Percentiles rank a stretch among this genome's conserved stretches.
Conservation (phyloP, 306 rosid genomes). For the Cajanus cajan region DNA sequence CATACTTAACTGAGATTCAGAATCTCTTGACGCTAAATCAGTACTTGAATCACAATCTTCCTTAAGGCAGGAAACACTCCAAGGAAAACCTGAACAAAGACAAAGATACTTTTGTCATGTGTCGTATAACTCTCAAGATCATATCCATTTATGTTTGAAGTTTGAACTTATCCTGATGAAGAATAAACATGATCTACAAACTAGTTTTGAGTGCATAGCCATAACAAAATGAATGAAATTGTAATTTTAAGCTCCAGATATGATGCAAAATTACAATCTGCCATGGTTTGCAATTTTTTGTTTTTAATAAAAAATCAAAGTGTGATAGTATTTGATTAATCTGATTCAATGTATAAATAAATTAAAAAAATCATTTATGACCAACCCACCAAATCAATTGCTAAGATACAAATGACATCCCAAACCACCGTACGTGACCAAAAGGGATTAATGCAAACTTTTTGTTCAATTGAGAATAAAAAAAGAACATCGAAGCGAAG, state of each 20-base stretch:
- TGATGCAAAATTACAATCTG: neutral
- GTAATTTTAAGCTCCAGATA: conserved; percentile 23
- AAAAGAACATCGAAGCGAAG: conserved; percentile 2
- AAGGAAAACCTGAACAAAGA: conserved; percentile 57
- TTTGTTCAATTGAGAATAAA: neutral
- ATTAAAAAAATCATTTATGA: neutral
- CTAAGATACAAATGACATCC: neutral
- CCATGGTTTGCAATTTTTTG: neutral
- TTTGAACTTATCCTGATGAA: conserved; percentile 3
- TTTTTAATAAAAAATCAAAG: neutral
- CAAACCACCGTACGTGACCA: neutral
- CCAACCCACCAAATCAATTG: conserved; percentile 6
- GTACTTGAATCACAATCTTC: conserved; percentile 46
- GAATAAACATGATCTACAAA: conserved; percentile 13
- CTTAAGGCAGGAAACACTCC: conserved; percentile 37
- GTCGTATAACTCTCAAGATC: conserved; percentile 3
- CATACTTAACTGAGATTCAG: conserved; percentile 46
- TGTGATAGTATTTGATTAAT: conserved; percentile 15
- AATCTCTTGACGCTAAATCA: conserved; percentile 44
- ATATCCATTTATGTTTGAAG: conserved; percentile 19
- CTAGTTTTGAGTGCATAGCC: conserved; percentile 3
- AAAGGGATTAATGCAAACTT: neutral
- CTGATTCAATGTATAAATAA: neutral
- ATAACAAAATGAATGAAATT: conserved; percentile 22
- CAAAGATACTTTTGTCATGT: conserved; percentile 1